A percentile compares a stretch with the other conserved stretches of the same genome.
phyloP scores from a whole-genome alignment of 306 rosid species.

The Quercus robur region DNA sequence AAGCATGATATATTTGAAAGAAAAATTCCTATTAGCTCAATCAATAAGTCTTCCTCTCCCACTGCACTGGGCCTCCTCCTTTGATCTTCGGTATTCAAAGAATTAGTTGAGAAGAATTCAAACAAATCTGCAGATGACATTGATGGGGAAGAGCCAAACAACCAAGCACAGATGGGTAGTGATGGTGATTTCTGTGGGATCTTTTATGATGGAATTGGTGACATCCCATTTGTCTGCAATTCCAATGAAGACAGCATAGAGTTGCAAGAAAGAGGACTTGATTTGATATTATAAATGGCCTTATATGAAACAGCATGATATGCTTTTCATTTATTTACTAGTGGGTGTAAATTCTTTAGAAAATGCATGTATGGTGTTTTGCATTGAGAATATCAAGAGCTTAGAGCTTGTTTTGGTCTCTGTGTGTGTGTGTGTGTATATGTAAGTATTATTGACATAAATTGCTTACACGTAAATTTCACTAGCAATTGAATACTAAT shows the following conservation, averaged over 20 bases:
- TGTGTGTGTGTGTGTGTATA: background rate
- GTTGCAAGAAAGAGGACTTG: slow-evolving; percentile 47
- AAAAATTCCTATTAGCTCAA: slow-evolving; percentile 14
- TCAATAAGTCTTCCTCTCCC: slow-evolving; percentile 50
- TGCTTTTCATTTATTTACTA: background rate
- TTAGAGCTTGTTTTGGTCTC: background rate
- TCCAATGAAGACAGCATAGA: slow-evolving; percentile 33
- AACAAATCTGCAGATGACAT: slow-evolving; percentile 43
- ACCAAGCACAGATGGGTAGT: slow-evolving; percentile 26
- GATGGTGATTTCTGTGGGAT: slow-evolving; percentile 48
- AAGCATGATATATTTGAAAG: slow-evolving; percentile 33
- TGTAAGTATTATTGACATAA: no score
- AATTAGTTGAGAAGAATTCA: slow-evolving; percentile 61
- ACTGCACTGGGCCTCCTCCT: slow-evolving; percentile 67
- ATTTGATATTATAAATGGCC: slow-evolving; percentile 30
- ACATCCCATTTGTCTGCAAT: slow-evolving; percentile 45
- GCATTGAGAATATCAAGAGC: background rate
- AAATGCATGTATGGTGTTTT: background rate
- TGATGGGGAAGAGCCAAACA: slow-evolving; percentile 43
- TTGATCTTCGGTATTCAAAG: slow-evolving; percentile 60
- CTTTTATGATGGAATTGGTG: slow-evolving; percentile 39
- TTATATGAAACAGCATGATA: background rate
- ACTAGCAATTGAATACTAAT: no score
- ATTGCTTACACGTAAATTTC: no score
- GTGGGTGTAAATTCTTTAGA: background rate